Evolutionary conservation across 192 early-diverging fungal species (phyloP), one percentile per base, ranked within the genome.

Genomic region (Oehlia diaphana): DNA sequence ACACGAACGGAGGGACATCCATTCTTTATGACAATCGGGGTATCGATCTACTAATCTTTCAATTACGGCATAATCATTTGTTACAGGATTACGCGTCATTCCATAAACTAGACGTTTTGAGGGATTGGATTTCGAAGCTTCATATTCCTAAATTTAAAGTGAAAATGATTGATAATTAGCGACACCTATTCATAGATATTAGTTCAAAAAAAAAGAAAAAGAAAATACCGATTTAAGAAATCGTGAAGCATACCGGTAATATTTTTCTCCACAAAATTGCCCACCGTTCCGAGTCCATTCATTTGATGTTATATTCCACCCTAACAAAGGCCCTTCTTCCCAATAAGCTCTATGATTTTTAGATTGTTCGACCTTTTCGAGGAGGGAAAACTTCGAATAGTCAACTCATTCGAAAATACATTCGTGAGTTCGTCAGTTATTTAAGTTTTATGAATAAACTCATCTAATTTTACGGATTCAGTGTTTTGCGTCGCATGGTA

Each of bases 51-150:
- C n/a, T n/a, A n/a, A n/a, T n/a, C n/a, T n/a, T n/a, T n/a, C n/a
- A n/a, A n/a, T n/a, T n/a, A n/a, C n/a, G n/a, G n/a, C n/a, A n/a
- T n/a, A n/a, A n/a, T n/a, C n/a, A n/a, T n/a, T 70, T 70, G 68
- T 70, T 44, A 39, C 8, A 39, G 68, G 68, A 21, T 70, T 39
- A 70, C 68, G 39, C 35, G 68, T 70, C 8, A 70, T 44, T 39
- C 68, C 68, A 42, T 70, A 70, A 70, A 70, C 39, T 44, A 70
- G 68, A n/a, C 68, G 21, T n/a, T n/a, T n/a, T n/a, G n/a, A n/a
- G n/a, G n/a, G n/a, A n/a, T n/a, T 70, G 2, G 35, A 39, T 39
- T 44, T 70, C 35, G 68, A 70, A 70, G 21, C 14, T 70, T 70
- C 68, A 39, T 21, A 39, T 21, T 70, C 68, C 68, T 70, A 44